Conservation (phyloP, 129 eudicot genomes). For the Flaveria linearis region DNA sequence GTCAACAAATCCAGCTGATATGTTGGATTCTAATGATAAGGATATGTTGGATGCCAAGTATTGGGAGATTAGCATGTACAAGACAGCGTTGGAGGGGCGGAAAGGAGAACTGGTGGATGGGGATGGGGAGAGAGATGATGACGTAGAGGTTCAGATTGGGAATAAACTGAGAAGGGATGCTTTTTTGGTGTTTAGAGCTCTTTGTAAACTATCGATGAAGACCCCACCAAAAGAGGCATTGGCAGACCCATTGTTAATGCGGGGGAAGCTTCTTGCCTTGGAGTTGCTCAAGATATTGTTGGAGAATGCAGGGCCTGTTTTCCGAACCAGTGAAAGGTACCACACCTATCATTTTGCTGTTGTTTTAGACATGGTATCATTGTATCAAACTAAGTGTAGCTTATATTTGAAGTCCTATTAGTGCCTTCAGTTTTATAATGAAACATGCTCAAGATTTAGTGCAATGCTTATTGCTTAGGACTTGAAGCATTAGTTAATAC, state of each 20-base stretch:
- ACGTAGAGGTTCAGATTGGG: slow-evolving; percentile 97
- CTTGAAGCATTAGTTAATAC: not conserved
- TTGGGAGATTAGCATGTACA: slow-evolving; percentile 99
- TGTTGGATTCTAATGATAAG: slow-evolving; percentile 96
- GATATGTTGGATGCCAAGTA: slow-evolving; percentile 99
- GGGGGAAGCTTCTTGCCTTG: slow-evolving; percentile 93
- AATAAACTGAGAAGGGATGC: slow-evolving; percentile 96
- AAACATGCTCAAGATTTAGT: not conserved
- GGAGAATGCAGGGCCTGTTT: slow-evolving; percentile 97
- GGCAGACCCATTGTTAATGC: slow-evolving; percentile 85
- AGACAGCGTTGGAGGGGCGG: slow-evolving; percentile 95
- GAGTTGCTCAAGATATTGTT: slow-evolving; percentile 97
- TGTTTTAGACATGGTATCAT: not conserved
- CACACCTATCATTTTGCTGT: not conserved
- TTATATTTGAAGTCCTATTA: not conserved
- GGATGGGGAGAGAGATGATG: slow-evolving; percentile 87
- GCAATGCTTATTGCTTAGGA: not conserved
- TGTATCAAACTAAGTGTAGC: not conserved
- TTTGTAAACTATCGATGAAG: slow-evolving; percentile 96
- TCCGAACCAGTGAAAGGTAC: slow-evolving; percentile 99
- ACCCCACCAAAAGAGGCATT: slow-evolving; percentile 93
- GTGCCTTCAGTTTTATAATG: not conserved
- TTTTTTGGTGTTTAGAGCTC: slow-evolving; percentile 89
- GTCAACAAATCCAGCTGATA: slow-evolving; percentile 90
- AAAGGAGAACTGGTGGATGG: slow-evolving; percentile 98